Percentiles rank a stretch among this genome's conserved stretches.
Conservation (phyloP, 352 stramenopile species). For the Phytopythium ostracodes region DNA sequence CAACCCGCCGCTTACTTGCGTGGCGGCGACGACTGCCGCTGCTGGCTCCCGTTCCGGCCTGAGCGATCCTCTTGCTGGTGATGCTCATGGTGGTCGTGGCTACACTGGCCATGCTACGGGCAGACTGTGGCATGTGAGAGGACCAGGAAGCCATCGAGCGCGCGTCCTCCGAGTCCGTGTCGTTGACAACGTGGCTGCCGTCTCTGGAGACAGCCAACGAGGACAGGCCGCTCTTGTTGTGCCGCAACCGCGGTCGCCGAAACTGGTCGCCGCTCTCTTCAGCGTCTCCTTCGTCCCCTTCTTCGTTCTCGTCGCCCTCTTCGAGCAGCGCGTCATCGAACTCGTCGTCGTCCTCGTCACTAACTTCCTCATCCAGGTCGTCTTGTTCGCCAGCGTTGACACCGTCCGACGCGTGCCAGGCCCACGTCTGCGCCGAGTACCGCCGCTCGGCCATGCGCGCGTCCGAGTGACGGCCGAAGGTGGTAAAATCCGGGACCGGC, state of each 20-base stretch:
- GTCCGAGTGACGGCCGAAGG: constrained; percentile 46
- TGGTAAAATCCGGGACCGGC: constrained; percentile 15
- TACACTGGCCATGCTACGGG: constrained; percentile 20
- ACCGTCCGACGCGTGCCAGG: constrained; percentile 24
- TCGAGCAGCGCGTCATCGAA: constrained; percentile 11
- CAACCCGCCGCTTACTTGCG: constrained; percentile 12
- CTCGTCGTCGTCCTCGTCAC: constrained; percentile 14
- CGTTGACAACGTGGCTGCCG: background rate
- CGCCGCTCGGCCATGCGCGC: constrained; percentile 44
- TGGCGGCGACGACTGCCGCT: background rate
- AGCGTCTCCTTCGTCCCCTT: constrained; percentile 13
- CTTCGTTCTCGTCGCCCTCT: constrained; percentile 17
- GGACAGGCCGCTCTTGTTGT: background rate
- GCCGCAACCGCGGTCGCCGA: background rate
- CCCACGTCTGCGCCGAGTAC: constrained; percentile 51
- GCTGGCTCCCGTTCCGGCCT: background rate
- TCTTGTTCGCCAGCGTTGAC: constrained; percentile 13
- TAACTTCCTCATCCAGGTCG: background rate
- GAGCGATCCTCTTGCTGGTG: constrained; percentile 5
- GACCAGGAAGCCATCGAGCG: constrained; percentile 5
- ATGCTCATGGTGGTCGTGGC: constrained; percentile 7
- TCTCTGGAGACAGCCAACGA: background rate
- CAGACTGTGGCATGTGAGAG: background rate
- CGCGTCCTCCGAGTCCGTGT: background rate
- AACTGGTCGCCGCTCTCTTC: background rate